Conservation (phyloP, 352 stramenopile genomes). For the Peronospora belbahrii region DNA sequence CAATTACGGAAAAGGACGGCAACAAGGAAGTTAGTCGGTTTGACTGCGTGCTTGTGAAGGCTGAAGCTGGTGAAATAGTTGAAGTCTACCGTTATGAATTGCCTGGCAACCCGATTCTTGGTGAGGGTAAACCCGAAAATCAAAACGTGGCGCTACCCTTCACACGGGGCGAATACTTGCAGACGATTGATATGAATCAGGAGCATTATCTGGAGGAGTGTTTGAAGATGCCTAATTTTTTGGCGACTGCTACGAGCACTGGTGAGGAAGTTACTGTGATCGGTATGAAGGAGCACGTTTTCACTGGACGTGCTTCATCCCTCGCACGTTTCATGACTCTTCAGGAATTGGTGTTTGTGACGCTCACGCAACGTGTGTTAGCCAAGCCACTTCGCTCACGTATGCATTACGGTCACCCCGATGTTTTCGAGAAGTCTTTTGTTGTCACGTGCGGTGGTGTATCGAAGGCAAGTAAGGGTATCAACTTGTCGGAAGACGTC, state of each 20-base stretch:
- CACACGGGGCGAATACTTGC: constrained; percentile 78
- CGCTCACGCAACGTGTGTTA: constrained; percentile 74
- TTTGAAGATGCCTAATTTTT: constrained; percentile 84
- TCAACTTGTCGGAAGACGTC: constrained; percentile 87
- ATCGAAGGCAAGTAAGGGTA: constrained; percentile 82
- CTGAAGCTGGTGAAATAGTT: constrained; percentile 71
- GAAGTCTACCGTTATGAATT: constrained; percentile 86
- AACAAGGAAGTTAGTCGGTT: constrained; percentile 35
- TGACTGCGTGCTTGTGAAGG: constrained; percentile 77
- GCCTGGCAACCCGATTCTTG: constrained; percentile 82
- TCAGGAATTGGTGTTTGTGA: constrained; percentile 85
- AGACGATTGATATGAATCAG: constrained; percentile 90
- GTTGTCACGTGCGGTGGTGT: constrained; percentile 77
- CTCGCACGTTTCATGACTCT: constrained; percentile 83
- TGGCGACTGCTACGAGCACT: constrained; percentile 51
- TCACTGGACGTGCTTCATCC: constrained; percentile 80
- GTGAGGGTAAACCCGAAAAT: constrained; percentile 85
- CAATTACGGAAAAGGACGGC: constrained; percentile 38
- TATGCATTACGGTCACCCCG: constrained; percentile 85
- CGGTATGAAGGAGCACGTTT: constrained; percentile 87
- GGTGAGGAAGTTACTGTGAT: constrained; percentile 76
- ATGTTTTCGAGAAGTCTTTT: constrained; percentile 86
- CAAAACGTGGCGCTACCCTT: constrained; percentile 85
- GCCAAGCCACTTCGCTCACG: constrained; percentile 64
- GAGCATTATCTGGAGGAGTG: constrained; percentile 86